phyloP scores from a whole-genome alignment of 305 asterid species.

The Salvia sclarea region DNA sequence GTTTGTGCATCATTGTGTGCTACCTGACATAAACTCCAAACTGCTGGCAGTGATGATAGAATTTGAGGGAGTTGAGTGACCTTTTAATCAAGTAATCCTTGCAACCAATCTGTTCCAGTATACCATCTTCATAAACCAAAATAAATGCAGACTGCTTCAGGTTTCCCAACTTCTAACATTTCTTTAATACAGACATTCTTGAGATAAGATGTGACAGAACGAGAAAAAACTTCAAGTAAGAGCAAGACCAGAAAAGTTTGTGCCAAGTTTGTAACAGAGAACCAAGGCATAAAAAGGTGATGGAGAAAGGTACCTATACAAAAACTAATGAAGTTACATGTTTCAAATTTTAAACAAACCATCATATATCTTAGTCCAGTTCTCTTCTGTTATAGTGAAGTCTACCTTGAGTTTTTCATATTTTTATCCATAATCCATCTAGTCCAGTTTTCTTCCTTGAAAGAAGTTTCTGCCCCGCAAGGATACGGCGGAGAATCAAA shows the following conservation, averaged over 20 bases:
- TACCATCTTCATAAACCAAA: constrained; percentile 52
- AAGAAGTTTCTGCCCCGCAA: constrained; percentile 16
- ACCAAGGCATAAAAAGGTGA: background rate
- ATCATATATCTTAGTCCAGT: background rate
- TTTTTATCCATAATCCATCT: background rate
- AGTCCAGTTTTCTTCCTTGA: too few species aligned
- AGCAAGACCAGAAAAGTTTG: background rate
- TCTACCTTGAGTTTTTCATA: too few species aligned
- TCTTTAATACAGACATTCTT: background rate
- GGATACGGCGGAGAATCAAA: constrained; percentile 2
- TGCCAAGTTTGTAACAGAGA: constrained; percentile 5
- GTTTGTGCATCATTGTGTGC: constrained; percentile 19
- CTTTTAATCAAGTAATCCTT: constrained; percentile 34
- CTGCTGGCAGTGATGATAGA: constrained; percentile 74
- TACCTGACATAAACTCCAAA: constrained; percentile 84
- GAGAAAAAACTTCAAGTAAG: constrained; percentile 17
- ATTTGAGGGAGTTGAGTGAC: constrained; percentile 43
- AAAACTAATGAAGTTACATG: constrained; percentile 5
- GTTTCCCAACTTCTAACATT: background rate
- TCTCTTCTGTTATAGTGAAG: constrained; percentile 17
- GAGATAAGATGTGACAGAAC: background rate
- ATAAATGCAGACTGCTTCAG: constrained; percentile 27
- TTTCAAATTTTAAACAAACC: constrained; percentile 18
- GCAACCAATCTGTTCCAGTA: constrained; percentile 54
- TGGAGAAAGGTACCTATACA: background rate